A percentile compares a stretch with the other conserved stretches of the same genome.
Evolutionary conservation across 2,329 filamentous ascomycete genomes (phyloP).

Genomic region (Fusarium anguioides): DNA sequence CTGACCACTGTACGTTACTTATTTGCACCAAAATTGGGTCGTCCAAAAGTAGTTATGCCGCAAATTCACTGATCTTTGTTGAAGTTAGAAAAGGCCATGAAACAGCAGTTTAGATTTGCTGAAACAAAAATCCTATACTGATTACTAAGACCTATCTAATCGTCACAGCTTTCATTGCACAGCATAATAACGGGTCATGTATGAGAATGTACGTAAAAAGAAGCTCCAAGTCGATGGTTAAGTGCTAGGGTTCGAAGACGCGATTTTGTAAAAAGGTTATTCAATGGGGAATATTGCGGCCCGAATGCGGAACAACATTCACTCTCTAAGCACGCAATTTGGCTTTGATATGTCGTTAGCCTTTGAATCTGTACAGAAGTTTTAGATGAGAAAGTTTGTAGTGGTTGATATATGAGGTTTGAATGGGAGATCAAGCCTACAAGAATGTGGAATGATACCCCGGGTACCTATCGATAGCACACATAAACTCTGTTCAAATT

Average conservation of each 20-base stretch:
- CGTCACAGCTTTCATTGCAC: too few relatives aligned
- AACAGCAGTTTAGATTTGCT: too few relatives aligned
- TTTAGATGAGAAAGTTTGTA: background rate
- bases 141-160: too few relatives aligned
- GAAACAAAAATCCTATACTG: too few relatives aligned
- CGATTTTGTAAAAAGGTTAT: constrained; percentile 31
- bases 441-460: background rate
- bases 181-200: too few relatives aligned
- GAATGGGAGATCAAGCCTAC: background rate
- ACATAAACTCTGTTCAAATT: background rate
- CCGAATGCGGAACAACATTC: constrained; percentile 1
- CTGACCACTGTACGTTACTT: too few relatives aligned
- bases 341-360: constrained; percentile 11
- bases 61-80: too few relatives aligned
- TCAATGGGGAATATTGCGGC: constrained; percentile 12
- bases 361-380: background rate
- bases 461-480: background rate
- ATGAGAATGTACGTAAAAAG: constrained; percentile 7
- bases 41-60: too few relatives aligned
- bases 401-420: background rate
- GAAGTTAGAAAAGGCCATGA: too few relatives aligned
- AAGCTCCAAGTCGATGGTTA: background rate
- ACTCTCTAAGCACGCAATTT: constrained; percentile 32
- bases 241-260: constrained; percentile 17
- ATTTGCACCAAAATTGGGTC: too few relatives aligned